phyloP scores from a whole-genome alignment of 139 green algal species.

The Picochlorum sp. region DNA sequence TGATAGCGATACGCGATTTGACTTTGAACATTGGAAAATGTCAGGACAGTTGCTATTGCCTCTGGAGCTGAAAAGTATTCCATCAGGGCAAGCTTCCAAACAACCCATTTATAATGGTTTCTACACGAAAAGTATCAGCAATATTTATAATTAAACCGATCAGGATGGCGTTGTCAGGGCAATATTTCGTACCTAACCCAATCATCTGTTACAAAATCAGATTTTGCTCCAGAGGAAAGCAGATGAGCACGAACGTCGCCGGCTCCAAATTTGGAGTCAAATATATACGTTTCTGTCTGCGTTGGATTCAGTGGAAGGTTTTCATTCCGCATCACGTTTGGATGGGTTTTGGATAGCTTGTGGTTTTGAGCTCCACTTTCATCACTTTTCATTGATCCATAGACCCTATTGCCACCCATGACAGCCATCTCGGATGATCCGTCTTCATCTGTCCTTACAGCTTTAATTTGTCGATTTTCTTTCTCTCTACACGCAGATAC shows the following conservation, averaged over 20 bases:
- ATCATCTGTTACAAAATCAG: conserved; percentile 9
- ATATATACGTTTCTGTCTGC: neutral
- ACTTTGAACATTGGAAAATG: conserved; percentile 21
- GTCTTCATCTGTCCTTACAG: no score
- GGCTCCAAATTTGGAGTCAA: neutral
- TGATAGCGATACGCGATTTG: conserved; percentile 40
- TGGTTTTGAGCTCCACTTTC: neutral
- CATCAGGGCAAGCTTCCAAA: conserved; percentile 63
- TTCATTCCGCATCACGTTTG: neutral
- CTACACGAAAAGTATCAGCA: neutral
- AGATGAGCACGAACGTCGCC: conserved; percentile 17
- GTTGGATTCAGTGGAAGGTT: neutral
- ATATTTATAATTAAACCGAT: no score
- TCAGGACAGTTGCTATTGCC: conserved; percentile 8
- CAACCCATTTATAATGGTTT: conserved; percentile 54
- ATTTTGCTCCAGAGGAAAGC: conserved; percentile 28
- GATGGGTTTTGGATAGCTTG: neutral
- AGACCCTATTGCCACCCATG: no score
- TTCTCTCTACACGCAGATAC: no score
- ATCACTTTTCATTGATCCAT: no score
- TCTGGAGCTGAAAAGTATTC: conserved; percentile 12
- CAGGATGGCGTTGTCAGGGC: no score
- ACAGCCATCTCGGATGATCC: no score
- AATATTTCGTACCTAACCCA: conserved; percentile 39
- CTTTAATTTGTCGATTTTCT: no score